Conservation (phyloP, 1,284 basidiomycete species). For the Malassezia japonica region DNA sequence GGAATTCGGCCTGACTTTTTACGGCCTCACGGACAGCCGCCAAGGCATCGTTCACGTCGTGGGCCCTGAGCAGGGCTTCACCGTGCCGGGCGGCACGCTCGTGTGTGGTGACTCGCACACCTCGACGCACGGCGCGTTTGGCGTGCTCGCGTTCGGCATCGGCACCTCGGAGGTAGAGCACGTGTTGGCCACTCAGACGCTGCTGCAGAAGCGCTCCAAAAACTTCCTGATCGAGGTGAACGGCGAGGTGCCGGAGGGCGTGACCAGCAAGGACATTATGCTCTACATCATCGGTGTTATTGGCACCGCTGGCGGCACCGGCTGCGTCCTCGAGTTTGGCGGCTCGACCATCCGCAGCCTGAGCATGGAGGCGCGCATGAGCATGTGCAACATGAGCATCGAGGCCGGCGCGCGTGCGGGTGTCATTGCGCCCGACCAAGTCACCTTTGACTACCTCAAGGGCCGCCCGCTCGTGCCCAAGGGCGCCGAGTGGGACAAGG, state of each 20-base stretch:
- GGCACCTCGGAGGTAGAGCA: constrained; percentile 47
- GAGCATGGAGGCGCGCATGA: constrained; percentile 46
- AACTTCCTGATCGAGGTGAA: constrained; percentile 47
- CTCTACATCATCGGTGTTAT: constrained; percentile 46
- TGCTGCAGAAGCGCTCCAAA: constrained; percentile 43
- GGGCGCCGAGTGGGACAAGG: constrained; percentile 40
- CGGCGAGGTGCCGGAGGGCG: constrained; percentile 38
- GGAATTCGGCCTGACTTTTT: constrained; percentile 47
- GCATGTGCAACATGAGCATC: constrained; percentile 49
- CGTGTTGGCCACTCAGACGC: constrained; percentile 45
- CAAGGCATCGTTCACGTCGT: constrained; percentile 48
- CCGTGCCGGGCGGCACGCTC: constrained; percentile 42
- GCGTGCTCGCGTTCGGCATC: constrained; percentile 46
- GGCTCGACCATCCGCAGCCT: constrained; percentile 40
- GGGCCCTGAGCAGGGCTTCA: constrained; percentile 47
- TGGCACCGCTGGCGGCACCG: constrained; percentile 46
- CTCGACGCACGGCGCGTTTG: constrained; percentile 46
- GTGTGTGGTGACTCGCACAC: constrained; percentile 48
- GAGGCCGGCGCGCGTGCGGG: constrained; percentile 48
- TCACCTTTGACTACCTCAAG: constrained; percentile 45
- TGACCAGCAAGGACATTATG: constrained; percentile 46
- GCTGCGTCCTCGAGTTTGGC: constrained; percentile 43
- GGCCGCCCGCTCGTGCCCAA: constrained; percentile 43
- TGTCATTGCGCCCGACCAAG: constrained; percentile 45
- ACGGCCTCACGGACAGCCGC: constrained; percentile 41